Conservation (phyloP, 2,329 filamentous ascomycete species). For the Alternaria gansuensis region DNA sequence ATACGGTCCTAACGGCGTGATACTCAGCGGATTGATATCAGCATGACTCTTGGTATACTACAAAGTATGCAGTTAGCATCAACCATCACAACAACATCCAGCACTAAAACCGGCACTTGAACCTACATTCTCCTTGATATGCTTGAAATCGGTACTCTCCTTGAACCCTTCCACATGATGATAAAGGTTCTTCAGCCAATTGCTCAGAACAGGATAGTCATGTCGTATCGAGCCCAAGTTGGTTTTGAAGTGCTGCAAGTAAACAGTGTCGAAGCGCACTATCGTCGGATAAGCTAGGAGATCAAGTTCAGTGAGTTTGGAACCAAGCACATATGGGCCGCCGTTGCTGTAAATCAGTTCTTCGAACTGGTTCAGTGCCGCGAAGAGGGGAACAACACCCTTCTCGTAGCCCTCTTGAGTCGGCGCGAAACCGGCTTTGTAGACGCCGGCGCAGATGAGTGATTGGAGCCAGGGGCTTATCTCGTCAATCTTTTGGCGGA, state of each 20-base stretch:
- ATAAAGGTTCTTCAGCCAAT: conserved; percentile 69
- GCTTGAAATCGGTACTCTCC: conserved; percentile 70
- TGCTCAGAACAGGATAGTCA: conserved; percentile 67
- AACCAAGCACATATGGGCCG: conserved; percentile 66
- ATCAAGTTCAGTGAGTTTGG: conserved; percentile 67
- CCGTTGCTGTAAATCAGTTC: conserved; percentile 56
- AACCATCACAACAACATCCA: background rate
- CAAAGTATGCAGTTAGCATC: background rate
- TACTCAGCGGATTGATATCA: conserved; percentile 68
- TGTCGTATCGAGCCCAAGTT: conserved; percentile 69
- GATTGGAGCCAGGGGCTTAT: conserved; percentile 64
- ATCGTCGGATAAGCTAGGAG: conserved; percentile 66
- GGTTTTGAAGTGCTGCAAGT: conserved; percentile 73
- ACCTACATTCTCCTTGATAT: conserved; percentile 71
- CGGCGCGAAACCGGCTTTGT: conserved; percentile 67
- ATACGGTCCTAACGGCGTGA: conserved; percentile 70
- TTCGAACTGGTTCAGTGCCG: conserved; percentile 68
- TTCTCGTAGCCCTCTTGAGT: conserved; percentile 66
- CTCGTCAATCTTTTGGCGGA: conserved; percentile 62
- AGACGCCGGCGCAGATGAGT: conserved; percentile 68
- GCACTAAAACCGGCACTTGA: too few species aligned
- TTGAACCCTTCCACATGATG: conserved; percentile 64
- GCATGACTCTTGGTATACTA: conserved; percentile 67
- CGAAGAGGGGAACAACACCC: conserved; percentile 65
- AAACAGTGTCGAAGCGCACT: conserved; percentile 68